A percentile compares a stretch with the other conserved stretches of the same genome.
phyloP scores from a whole-genome alignment of 176 grass and related monocot genomes.

The Oryza nivara region DNA sequence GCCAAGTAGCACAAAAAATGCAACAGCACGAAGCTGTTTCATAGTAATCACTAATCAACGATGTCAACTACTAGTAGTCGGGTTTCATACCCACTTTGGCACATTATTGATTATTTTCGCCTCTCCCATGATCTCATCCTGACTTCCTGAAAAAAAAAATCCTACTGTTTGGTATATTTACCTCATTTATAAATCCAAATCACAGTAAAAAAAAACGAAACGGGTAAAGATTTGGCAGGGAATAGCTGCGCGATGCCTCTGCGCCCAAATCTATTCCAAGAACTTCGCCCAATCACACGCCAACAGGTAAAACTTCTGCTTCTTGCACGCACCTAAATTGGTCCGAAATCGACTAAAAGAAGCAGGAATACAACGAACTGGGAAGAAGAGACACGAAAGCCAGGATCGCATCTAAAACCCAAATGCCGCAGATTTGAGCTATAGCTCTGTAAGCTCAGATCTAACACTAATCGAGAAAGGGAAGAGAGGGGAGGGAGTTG shows the following conservation, averaged over 20 bases:
- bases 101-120: background rate
- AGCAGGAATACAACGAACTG: background rate
- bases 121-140: background rate
- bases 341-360: background rate
- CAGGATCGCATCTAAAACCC: background rate
- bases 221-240: background rate
- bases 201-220: background rate
- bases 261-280: slow-evolving; percentile 23
- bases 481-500: background rate
- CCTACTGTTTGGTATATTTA: background rate
- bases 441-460: slow-evolving; percentile 24
- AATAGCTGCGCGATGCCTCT: background rate
- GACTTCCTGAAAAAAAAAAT: background rate
- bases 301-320: background rate
- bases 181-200: slow-evolving; percentile 6
- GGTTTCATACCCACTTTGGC: background rate
- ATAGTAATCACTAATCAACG: background rate
- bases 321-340: background rate
- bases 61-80: background rate
- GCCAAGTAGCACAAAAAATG: background rate
- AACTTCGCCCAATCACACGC: background rate
- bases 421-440: slow-evolving; percentile 24
- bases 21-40: background rate
- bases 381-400: background rate
- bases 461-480: background rate